These are phyloP conservation scores for Yamadazyma phyllophila DNA, from an alignment of 805 yeast genomes.

Conservation along the genomic window DNA sequence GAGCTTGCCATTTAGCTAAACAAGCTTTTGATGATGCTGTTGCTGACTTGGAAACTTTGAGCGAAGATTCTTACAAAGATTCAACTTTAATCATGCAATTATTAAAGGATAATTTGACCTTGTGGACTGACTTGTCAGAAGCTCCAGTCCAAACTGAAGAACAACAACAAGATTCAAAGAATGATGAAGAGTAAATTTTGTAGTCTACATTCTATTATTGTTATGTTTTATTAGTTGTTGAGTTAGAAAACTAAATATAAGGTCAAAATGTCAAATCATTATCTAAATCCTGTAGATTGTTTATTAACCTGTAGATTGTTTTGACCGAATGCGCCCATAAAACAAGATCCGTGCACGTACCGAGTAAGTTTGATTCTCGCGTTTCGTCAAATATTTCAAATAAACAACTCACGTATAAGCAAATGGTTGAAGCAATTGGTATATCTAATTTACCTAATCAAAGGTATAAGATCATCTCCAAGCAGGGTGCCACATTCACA, in stretches of 20 bases:
- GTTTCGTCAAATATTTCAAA: constrained; percentile 3
- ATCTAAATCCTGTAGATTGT: too few relatives aligned
- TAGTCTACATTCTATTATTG: constrained; percentile 2
- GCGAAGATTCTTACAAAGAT: constrained; percentile 98
- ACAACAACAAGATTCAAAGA: constrained; percentile 19
- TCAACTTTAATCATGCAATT: constrained; percentile 98
- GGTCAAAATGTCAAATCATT: background rate
- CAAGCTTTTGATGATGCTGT: constrained; percentile 99
- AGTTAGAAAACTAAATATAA: constrained; percentile 10
- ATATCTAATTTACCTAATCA: constrained; percentile 73
- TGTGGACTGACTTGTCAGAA: constrained; percentile 96
- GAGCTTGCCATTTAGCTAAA: constrained; percentile 98
- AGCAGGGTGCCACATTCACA: constrained; percentile 74
- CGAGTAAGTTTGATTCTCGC: background rate
- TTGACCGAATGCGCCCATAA: background rate
- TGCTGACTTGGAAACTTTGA: constrained; percentile 95
- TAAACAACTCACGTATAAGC: constrained; percentile 1
- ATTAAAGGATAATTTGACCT: constrained; percentile 95
- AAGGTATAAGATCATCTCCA: constrained; percentile 74
- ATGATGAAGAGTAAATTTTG: constrained; percentile 15
- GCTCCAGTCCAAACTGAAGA: constrained; percentile 49
- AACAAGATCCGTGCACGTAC: background rate
- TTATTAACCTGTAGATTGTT: too few relatives aligned
- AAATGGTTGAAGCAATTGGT: constrained; percentile 60
- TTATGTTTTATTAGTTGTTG: constrained; percentile 9